phyloP scores from a whole-genome alignment of 768 basidiomycete genomes.

The Collybiopsis confluens region DNA sequence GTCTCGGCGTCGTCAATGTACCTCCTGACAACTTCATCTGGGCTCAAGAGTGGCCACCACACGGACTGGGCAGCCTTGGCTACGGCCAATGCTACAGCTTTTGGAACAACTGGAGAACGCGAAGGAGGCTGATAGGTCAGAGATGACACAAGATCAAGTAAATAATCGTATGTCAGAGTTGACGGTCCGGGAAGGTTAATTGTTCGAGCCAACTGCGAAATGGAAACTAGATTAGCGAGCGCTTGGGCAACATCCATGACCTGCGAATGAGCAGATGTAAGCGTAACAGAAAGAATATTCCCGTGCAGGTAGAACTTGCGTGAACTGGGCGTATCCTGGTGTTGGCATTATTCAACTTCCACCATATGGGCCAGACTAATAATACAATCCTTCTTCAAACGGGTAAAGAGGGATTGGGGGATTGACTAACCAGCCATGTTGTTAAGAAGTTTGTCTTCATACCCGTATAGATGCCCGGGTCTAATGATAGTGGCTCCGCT shows the following conservation, averaged over 20 bases:
- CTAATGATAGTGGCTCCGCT: conserved; percentile 84
- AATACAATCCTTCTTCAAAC: conserved; percentile 11
- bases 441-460: conserved; percentile 91
- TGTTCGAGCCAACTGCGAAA: conserved; percentile 60
- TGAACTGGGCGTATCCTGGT: conserved; percentile 91
- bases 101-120: conserved; percentile 72
- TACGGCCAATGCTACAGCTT: conserved; percentile 58
- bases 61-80: conserved; percentile 57
- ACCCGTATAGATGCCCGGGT: conserved; percentile 85
- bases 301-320: conserved; percentile 37
- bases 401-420: conserved; percentile 7
- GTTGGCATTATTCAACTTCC: conserved; percentile 86
- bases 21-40: conserved; percentile 87
- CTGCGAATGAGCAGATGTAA: conserved; percentile 32
- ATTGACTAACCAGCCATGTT: conserved; percentile 78
- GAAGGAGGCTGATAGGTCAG: conserved; percentile 77
- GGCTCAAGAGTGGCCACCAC: conserved; percentile 93
- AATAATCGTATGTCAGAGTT: conserved; percentile 76
- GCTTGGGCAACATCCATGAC: conserved; percentile 94
- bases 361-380: conserved; percentile 87
- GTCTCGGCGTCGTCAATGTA: conserved; percentile 78
- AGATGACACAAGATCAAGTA: conserved; percentile 72
- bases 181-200: conserved; percentile 87
- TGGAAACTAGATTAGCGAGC: conserved; percentile 68
- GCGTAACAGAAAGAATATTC: conserved; percentile 13